These are phyloP conservation scores for Hortaea werneckii DNA, from an alignment of 2,329 filamentous ascomycete species.

Conservation along the genomic window DNA sequence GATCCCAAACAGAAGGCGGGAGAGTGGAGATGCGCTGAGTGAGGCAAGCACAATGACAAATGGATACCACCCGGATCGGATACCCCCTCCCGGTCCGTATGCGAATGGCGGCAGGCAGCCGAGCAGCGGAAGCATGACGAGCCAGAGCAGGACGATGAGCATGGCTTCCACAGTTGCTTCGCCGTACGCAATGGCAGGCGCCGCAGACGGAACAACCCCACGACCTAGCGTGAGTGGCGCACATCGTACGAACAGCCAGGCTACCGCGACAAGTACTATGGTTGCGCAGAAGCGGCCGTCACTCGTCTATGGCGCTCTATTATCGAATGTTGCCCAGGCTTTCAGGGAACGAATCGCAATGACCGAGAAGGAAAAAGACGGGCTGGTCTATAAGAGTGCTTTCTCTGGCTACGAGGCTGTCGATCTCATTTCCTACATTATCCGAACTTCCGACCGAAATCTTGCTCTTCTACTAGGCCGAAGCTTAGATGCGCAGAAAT, in stretches of 20 bases:
- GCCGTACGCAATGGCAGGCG: slow-evolving; percentile 6
- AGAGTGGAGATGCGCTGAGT: slow-evolving; percentile 33
- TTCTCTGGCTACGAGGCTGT: slow-evolving; percentile 95
- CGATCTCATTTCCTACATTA: slow-evolving; percentile 90
- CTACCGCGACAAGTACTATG: slow-evolving; percentile 32
- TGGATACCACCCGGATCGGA: slow-evolving; percentile 18
- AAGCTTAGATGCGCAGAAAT: slow-evolving; percentile 92
- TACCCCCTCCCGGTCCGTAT: slow-evolving; percentile 10
- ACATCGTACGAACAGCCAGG: slow-evolving; percentile 30
- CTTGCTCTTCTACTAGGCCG: slow-evolving; percentile 81
- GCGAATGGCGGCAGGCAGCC: slow-evolving; percentile 12
- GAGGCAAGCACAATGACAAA: slow-evolving; percentile 19
- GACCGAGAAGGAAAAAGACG: slow-evolving; percentile 89
- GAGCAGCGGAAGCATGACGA: slow-evolving; percentile 26
- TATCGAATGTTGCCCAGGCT: slow-evolving; percentile 87
- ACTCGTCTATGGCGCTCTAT: slow-evolving; percentile 82
- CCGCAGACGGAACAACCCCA: background rate
- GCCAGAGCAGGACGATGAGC: slow-evolving; percentile 61
- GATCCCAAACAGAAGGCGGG: slow-evolving; percentile 66
- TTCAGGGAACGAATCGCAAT: slow-evolving; percentile 83
- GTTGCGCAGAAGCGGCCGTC: slow-evolving; percentile 59
- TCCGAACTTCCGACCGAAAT: slow-evolving; percentile 92
- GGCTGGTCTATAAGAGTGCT: slow-evolving; percentile 90
- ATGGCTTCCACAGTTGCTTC: slow-evolving; percentile 78
- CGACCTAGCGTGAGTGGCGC: slow-evolving; percentile 6